Conservation (phyloP, 441 rosid genomes). For the Kokia cookei region DNA sequence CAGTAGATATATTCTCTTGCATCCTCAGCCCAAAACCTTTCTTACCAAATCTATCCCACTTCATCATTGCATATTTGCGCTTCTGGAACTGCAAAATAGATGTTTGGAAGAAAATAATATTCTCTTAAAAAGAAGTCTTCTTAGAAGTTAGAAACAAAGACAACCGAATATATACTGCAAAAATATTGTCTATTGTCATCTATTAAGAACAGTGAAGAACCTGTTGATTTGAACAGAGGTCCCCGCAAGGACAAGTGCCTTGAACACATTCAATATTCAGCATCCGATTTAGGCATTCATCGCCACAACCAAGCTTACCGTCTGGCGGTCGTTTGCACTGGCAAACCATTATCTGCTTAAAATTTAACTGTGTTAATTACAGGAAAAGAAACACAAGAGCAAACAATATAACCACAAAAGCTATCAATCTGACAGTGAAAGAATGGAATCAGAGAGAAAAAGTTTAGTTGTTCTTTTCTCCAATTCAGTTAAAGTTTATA, state of each 20-base stretch:
- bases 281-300: constrained; percentile 93
- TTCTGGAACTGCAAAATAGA: constrained; percentile 77
- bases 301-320: constrained; percentile 79
- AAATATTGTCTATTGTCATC: neutral
- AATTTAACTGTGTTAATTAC: constrained; percentile 11
- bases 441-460: neutral
- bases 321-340: constrained; percentile 68
- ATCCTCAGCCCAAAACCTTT: constrained; percentile 92
- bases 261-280: constrained; percentile 94
- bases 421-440: neutral
- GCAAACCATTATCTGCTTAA: constrained; percentile 89
- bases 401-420: constrained; percentile 2
- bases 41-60: constrained; percentile 79
- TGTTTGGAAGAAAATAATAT: constrained; percentile 18
- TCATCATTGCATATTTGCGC: constrained; percentile 68
- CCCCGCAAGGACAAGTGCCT: constrained; percentile 92
- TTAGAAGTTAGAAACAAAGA: constrained; percentile 1
- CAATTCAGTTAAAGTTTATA: neutral
- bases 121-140: constrained; percentile 3
- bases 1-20: constrained; percentile 64
- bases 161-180: neutral
- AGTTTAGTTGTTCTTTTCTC: neutral
- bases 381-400: constrained; percentile 21
- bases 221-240: constrained; percentile 81
- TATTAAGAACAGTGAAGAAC: constrained; percentile 27